Percentiles rank a stretch among this genome's conserved stretches.
Evolutionary conservation across 306 rosid species (phyloP).

Genomic region (Macrotyloma uniflorum): DNA sequence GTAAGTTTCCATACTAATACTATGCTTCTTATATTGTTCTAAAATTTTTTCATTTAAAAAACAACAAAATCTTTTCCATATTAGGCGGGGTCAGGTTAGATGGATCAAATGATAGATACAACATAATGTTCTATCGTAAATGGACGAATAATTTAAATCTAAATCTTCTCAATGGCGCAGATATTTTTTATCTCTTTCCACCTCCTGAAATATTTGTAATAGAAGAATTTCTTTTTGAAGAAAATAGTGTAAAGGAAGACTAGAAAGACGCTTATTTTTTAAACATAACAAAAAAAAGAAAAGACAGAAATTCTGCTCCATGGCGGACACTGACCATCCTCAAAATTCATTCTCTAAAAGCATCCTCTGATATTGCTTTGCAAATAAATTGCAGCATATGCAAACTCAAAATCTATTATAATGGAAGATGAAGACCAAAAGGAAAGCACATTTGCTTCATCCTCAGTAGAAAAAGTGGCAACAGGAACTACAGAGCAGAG

Average conservation of each 20-base stretch:
- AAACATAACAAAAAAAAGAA: neutral
- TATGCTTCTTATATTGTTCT: neutral
- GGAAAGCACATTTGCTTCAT: constrained; percentile 32
- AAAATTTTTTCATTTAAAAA: neutral
- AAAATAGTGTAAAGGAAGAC: no score
- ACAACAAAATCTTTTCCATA: neutral
- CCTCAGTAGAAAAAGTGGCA: constrained; percentile 14
- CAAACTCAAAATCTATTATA: constrained; percentile 50
- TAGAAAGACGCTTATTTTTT: neutral
- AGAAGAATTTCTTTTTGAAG: no score
- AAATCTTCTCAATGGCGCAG: neutral
- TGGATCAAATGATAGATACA: neutral
- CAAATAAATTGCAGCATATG: constrained; percentile 52
- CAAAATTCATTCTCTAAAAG: neutral
- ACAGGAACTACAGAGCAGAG: neutral
- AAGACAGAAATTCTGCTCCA: neutral
- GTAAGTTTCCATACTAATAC: constrained; percentile 57
- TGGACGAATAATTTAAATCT: neutral
- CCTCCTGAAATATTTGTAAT: no score
- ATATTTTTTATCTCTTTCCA: neutral
- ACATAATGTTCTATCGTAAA: neutral
- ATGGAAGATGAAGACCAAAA: constrained; percentile 46
- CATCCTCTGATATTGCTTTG: neutral
- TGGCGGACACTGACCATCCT: neutral
- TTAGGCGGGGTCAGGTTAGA: neutral